Base-by-base conservation (phyloP, 306 rosid genomes). In the Cucumis sativus region DNA sequence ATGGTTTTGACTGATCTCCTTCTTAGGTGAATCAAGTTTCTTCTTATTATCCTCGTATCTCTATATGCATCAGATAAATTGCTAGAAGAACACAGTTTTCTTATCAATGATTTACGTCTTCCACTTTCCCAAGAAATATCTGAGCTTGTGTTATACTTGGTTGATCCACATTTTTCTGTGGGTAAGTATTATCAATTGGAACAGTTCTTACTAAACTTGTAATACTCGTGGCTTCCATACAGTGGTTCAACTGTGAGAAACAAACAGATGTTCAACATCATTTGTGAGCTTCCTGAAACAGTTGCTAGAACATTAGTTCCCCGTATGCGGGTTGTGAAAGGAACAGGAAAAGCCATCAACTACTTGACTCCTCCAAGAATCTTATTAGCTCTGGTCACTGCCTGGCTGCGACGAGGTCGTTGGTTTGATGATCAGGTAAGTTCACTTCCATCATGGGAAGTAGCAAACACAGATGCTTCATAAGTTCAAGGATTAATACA, bases 301-400 rank as follows among this genome's bases (percentile, higher is more conserved):
- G 98, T 95, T 58, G 98, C 98, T 17, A 89, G 98, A 89, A 92
- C 96, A 61, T 71, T 92, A 77, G 98, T 92, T 82, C 98, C 98
- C 43, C 86, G 97, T 73, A 95, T 92, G 97, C 87, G 97, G 51
- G 97, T 92, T 61, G 93, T 92, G 17, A 95, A 90, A 84, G 98
- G 98, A 63, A 78, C 92, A 11, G 98, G 97, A 75, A 92, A 86
- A 79, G 92, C 97, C 80, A 84, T 95, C 83, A 89, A 68, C 85
- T 95, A 90, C 92, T 86, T 95, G 84, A 95, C 98, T 72, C 97
- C 97, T 77, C 98, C 98, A 28, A 86, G 97, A 82, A 95, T 95
- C 89, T 86, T 95, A 80, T 88, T 95, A 74, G 97, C 97, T 69
- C 70, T 92, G 70, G 93, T 95, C 84, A 92, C 97, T 66, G 93